Percentiles rank a stretch among this genome's conserved stretches.
Evolutionary conservation across 768 basidiomycete genomes (phyloP).

Genomic region (Clavaria fumosa): DNA sequence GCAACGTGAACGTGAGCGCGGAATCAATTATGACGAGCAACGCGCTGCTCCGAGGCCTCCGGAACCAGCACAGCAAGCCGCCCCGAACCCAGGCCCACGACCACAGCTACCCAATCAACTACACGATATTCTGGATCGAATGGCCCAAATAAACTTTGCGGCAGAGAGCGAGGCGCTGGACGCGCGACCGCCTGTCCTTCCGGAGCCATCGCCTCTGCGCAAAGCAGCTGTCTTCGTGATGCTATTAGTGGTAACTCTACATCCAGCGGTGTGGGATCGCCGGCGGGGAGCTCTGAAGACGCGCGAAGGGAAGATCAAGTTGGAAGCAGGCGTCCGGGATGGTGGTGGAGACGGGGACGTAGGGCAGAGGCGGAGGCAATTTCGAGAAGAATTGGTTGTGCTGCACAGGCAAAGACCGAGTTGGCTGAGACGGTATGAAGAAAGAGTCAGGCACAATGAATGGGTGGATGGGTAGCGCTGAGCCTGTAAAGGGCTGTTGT

Average conservation of each 20-base stretch:
- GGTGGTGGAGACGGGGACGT: slow-evolving; percentile 11
- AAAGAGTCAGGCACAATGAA: slow-evolving; percentile 45
- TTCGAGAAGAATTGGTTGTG: slow-evolving; percentile 28
- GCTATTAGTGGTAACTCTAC: slow-evolving; percentile 43
- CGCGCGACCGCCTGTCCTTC: slow-evolving; percentile 11
- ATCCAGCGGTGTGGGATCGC: slow-evolving; percentile 64
- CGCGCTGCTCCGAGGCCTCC: slow-evolving; percentile 12
- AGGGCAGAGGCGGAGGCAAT: slow-evolving; percentile 17
- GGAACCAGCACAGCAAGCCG: slow-evolving; percentile 10
- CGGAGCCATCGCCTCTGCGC: slow-evolving; percentile 32
- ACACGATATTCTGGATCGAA: background rate
- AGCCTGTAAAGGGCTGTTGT: no score
- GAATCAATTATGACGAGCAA: slow-evolving; percentile 10
- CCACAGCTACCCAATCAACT: slow-evolving; percentile 7
- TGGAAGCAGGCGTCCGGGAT: slow-evolving; percentile 31
- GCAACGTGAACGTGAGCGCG: slow-evolving; percentile 16
- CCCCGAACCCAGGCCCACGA: slow-evolving; percentile 10
- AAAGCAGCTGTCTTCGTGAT: slow-evolving; percentile 38
- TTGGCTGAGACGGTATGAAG: slow-evolving; percentile 54
- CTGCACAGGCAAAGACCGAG: slow-evolving; percentile 36
- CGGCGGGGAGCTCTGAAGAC: slow-evolving; percentile 40
- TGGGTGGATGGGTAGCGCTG: slow-evolving; percentile 58
- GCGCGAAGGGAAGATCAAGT: slow-evolving; percentile 51
- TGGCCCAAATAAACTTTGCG: slow-evolving; percentile 39
- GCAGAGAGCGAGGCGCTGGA: slow-evolving; percentile 37